phyloP scores from a whole-genome alignment of 768 basidiomycete species.

The Boletus patriciae region DNA sequence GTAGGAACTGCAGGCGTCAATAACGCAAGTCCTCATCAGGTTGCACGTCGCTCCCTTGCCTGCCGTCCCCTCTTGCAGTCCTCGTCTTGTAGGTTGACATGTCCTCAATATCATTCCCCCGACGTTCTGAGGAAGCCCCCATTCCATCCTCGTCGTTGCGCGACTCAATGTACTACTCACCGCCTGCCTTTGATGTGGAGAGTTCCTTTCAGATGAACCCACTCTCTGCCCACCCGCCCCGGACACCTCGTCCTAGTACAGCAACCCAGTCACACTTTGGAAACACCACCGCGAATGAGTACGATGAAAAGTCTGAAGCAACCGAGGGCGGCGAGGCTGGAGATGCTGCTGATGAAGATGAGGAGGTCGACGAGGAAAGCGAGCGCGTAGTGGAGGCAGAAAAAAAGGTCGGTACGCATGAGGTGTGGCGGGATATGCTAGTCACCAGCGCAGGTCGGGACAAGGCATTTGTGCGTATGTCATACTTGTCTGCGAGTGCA shows the following conservation, averaged over 20 bases:
- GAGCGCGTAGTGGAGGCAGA: conserved; percentile 45
- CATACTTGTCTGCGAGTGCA: background rate
- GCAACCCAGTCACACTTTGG: conserved; percentile 27
- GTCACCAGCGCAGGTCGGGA: conserved; percentile 78
- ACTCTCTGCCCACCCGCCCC: conserved; percentile 73
- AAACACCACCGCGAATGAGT: conserved; percentile 27
- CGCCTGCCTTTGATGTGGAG: conserved; percentile 56
- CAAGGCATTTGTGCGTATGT: conserved; percentile 72
- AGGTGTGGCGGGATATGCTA: conserved; percentile 80
- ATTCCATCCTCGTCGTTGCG: conserved; percentile 39
- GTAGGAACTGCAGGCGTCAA: background rate
- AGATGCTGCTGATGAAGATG: conserved; percentile 31
- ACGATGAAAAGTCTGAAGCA: conserved; percentile 46
- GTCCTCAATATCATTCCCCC: conserved; percentile 69
- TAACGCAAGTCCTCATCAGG: background rate
- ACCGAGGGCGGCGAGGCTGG: conserved; percentile 14
- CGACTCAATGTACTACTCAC: conserved; percentile 47
- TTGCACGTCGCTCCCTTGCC: background rate
- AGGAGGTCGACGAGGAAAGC: conserved; percentile 52
- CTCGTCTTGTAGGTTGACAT: conserved; percentile 35
- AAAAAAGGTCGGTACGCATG: conserved; percentile 54
- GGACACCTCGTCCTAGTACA: conserved; percentile 57
- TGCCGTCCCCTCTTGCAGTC: background rate
- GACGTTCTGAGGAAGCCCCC: conserved; percentile 35
- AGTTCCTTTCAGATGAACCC: conserved; percentile 81